Conservation (phyloP, 2,329 filamentous ascomycete species). For the Arthroderma uncinatum region DNA sequence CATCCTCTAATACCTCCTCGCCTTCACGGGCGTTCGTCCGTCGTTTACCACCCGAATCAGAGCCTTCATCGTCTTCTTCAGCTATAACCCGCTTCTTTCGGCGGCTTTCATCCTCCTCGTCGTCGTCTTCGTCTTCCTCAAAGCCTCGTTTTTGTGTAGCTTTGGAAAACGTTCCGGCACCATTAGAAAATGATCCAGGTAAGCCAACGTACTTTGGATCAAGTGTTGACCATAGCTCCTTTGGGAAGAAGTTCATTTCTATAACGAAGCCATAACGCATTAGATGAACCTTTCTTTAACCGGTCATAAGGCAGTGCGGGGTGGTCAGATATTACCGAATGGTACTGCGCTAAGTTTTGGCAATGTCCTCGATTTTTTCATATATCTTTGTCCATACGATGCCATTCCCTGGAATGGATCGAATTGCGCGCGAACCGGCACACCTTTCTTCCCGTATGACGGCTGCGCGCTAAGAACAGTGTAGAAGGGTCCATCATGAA, state of each 20-base stretch:
- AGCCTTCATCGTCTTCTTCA: slow-evolving; percentile 25
- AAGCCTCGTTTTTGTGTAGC: slow-evolving; percentile 28
- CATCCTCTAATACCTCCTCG: slow-evolving; percentile 32
- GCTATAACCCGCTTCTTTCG: slow-evolving; percentile 27
- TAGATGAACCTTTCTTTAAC: background rate
- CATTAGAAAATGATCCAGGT: slow-evolving; percentile 26
- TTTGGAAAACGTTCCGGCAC: slow-evolving; percentile 20
- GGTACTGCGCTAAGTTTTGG: slow-evolving; percentile 45
- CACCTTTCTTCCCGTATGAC: slow-evolving; percentile 34
- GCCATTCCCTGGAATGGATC: slow-evolving; percentile 53
- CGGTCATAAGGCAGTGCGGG: too few relatives aligned
- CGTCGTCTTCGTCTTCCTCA: slow-evolving; percentile 36
- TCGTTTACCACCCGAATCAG: slow-evolving; percentile 23
- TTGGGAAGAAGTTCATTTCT: slow-evolving; percentile 49
- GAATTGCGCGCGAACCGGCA: slow-evolving; percentile 35
- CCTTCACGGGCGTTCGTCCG: slow-evolving; percentile 30
- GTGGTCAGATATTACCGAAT: slow-evolving; percentile 39
- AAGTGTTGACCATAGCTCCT: slow-evolving; percentile 46
- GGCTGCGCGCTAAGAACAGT: slow-evolving; percentile 38
- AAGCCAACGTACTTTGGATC: slow-evolving; percentile 32
- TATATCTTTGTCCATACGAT: slow-evolving; percentile 48
- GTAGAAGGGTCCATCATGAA: slow-evolving; percentile 51
- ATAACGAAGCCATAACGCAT: background rate
- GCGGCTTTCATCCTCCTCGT: slow-evolving; percentile 13
- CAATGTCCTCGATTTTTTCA: slow-evolving; percentile 44